A percentile compares a stretch with the other conserved stretches of the same genome.
phyloP scores from a whole-genome alignment of 1,139 yeast species.

The Lodderomyces pseudojiufengensis region DNA sequence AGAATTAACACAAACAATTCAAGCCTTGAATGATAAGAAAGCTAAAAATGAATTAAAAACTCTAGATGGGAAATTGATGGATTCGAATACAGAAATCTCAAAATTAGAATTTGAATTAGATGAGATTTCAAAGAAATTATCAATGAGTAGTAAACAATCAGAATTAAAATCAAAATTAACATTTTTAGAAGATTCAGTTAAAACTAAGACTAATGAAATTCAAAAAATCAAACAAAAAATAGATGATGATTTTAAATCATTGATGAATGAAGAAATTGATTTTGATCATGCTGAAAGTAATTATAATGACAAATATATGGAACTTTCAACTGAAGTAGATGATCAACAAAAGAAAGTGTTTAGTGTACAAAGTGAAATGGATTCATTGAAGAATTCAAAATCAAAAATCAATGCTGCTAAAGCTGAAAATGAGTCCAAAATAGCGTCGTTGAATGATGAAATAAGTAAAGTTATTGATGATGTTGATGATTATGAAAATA shows the following conservation, averaged over 20 bases:
- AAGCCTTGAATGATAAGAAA: constrained; percentile 26
- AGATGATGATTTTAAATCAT: constrained; percentile 8
- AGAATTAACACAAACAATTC: constrained; percentile 33
- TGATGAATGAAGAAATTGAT: constrained; percentile 21
- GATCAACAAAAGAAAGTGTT: constrained; percentile 10
- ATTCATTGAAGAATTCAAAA: constrained; percentile 9
- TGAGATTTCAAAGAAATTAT: constrained; percentile 46
- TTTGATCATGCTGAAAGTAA: constrained; percentile 19
- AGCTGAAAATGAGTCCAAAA: constrained; percentile 16
- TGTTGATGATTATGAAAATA: constrained; percentile 47
- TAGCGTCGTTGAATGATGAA: constrained; percentile 16
- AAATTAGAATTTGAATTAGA: constrained; percentile 55
- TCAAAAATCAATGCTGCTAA: constrained; percentile 8
- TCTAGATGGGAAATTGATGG: constrained; percentile 35
- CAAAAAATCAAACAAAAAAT: constrained; percentile 10
- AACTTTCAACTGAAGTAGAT: constrained; percentile 11
- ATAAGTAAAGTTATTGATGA: constrained; percentile 34
- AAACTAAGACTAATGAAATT: constrained; percentile 22
- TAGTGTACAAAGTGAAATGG: constrained; percentile 12
- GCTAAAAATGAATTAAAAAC: constrained; percentile 24
- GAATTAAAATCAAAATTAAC: constrained; percentile 53
- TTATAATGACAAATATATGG: constrained; percentile 15
- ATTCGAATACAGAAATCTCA: constrained; percentile 35
- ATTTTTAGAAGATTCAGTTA: constrained; percentile 36
- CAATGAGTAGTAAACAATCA: constrained; percentile 53